Evolutionary conservation across 2,329 filamentous ascomycete genomes (phyloP).

Genomic region (Monosporascus sp.): DNA sequence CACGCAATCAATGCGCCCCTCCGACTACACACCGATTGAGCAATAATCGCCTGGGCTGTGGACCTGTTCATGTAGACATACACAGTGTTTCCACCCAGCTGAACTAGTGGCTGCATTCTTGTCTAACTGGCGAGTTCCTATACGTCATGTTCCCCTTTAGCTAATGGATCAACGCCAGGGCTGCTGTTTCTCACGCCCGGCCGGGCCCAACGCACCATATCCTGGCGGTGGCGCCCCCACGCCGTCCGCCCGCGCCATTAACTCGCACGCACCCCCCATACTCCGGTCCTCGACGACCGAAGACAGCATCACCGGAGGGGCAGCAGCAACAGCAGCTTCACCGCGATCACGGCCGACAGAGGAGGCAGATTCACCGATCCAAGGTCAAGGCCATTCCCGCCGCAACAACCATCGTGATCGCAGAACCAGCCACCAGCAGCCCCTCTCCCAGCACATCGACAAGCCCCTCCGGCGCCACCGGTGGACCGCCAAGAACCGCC

Average conservation of each 20-base stretch:
- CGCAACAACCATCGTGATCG: slow-evolving; percentile 10
- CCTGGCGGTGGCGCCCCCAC: slow-evolving; percentile 41
- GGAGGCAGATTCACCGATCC: slow-evolving; percentile 5
- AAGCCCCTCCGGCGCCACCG: slow-evolving; percentile 60
- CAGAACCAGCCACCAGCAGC: slow-evolving; percentile 28
- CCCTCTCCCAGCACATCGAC: slow-evolving; percentile 62
- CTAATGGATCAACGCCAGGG: slow-evolving; percentile 33
- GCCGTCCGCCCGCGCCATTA: slow-evolving; percentile 50
- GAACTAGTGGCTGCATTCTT: too few relatives aligned
- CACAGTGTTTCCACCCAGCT: too few relatives aligned
- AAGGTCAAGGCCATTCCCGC: slow-evolving; percentile 8
- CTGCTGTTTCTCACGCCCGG: slow-evolving; percentile 51
- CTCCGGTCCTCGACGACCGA: slow-evolving; percentile 27
- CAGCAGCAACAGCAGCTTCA: background rate
- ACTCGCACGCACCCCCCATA: slow-evolving; percentile 26
- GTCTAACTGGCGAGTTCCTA: too few relatives aligned
- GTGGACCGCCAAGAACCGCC: slow-evolving; percentile 58
- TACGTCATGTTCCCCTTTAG: too few relatives aligned
- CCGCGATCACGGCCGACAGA: background rate
- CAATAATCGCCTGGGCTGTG: too few relatives aligned
- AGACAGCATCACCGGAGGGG: slow-evolving; percentile 11
- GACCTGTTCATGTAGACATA: too few relatives aligned
- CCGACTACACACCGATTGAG: too few relatives aligned
- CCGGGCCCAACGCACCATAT: slow-evolving; percentile 49
- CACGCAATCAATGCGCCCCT: too few relatives aligned